A percentile compares a stretch with the other conserved stretches of the same genome.
phyloP scores from a whole-genome alignment of 192 early-diverging fungal genomes.

The Backusella circina region DNA sequence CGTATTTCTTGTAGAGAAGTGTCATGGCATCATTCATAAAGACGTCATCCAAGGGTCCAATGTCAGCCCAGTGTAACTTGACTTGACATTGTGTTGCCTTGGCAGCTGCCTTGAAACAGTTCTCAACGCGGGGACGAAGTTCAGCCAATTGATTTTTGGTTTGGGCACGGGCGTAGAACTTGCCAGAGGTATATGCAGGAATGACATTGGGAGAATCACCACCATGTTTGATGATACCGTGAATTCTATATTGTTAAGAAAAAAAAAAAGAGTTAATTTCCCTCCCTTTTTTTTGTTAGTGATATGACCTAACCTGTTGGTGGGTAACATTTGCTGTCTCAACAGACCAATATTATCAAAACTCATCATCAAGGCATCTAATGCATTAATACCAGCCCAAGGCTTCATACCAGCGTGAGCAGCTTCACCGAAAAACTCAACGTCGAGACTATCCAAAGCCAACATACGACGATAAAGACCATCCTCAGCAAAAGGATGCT shows the following conservation, averaged over 20 bases:
- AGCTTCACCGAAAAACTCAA: slow-evolving; percentile 54
- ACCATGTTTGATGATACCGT: background rate
- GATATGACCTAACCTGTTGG: slow-evolving; percentile 29
- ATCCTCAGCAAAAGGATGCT: slow-evolving; percentile 40
- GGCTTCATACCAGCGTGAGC: slow-evolving; percentile 60
- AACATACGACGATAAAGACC: slow-evolving; percentile 27
- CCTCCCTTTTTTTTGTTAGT: background rate
- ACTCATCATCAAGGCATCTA: slow-evolving; percentile 51
- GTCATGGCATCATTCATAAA: slow-evolving; percentile 55
- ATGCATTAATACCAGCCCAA: slow-evolving; percentile 57
- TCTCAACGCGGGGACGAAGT: slow-evolving; percentile 38
- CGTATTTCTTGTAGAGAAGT: slow-evolving; percentile 43
- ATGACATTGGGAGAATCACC: slow-evolving; percentile 45
- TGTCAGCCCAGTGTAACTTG: slow-evolving; percentile 37
- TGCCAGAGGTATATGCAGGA: slow-evolving; percentile 44
- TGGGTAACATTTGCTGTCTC: slow-evolving; percentile 53
- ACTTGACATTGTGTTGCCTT: slow-evolving; percentile 51
- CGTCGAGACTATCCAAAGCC: slow-evolving; percentile 33
- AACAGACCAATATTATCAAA: slow-evolving; percentile 51
- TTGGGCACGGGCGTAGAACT: slow-evolving; percentile 48
- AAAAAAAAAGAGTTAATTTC: background rate
- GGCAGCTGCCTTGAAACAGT: slow-evolving; percentile 53
- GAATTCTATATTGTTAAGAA: background rate
- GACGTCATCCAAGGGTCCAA: slow-evolving; percentile 48
- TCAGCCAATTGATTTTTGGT: slow-evolving; percentile 37